Base-by-base conservation (phyloP, 805 yeast genomes). In the Torulaspora franciscae region DNA sequence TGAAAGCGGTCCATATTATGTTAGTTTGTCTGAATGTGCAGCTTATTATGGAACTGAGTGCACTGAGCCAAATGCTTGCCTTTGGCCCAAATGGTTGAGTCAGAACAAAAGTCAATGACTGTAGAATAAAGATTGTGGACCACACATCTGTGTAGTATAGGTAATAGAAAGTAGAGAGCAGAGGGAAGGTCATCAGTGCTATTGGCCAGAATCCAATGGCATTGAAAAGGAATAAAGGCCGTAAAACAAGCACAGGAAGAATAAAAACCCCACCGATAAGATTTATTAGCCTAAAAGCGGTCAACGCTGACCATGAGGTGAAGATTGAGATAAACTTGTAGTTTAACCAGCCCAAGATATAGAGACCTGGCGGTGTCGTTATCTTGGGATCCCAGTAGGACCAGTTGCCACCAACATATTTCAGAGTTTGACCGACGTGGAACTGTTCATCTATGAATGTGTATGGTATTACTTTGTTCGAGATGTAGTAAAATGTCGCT, bases 341-440 rank as follows among this genome's bases (percentile, higher is more conserved):
- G 54, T 65, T 67, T 0, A 67, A 6, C 52, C 63, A 67, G 1
- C 76, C 76, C 9, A 80, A 49, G 2, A 72, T 40, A 60, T 93
- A 91, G 13, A 91, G 68, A 0, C 98, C 99, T 1, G 98, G 98
- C 1, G 99, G 99, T 0, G 99, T 93, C 1, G 99, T 91, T 60
- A 93, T 88, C 59, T 91, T 90, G 9, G 80, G 74, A 62, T 93
- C 88, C 96, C 96, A 89, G 1, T 68, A 56, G n/a, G 51, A 43
- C 67, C 80, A 88, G 41, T 79, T 69, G 9, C 83, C 83, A 1
- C 61, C 53, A 47, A 87, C 76, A 58, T 84, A 89, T 38, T 69
- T 72, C 46, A 77, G 72, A 6, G 95, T 80, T 70, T 93, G 98
- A 6, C 80, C 79, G 17, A 86, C 72, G 61, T 93, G 99, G 66